Base-by-base conservation (phyloP, 1,139 yeast species). In the Yamadazyma taylorii region DNA sequence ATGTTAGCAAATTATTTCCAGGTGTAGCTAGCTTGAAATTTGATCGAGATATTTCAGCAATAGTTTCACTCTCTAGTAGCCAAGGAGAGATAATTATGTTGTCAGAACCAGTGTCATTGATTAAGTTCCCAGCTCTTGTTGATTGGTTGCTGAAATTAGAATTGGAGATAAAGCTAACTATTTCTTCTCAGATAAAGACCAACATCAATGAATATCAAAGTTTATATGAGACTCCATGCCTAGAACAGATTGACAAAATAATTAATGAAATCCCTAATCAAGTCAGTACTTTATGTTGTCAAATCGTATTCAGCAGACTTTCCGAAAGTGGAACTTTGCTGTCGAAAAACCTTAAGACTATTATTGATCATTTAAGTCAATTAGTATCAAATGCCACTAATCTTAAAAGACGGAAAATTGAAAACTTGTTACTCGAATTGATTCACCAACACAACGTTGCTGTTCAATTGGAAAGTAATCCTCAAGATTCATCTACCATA, bases 141-240 rank as follows among this genome's bases (percentile, higher is more conserved):
- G 85, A 80, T 29, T 85, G 95, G 94, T 60, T 90, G 38, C 48
- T 55, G 6, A 69, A 63, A 13, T 60, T 90, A 8, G 96, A 89
- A 36, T 37, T 50, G 0, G 78, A 74, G 43, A 63, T 82, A 8
- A 75, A 68, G 37, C 30, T 52, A 1, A 66, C 94, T 0, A 51
- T 88, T 9, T 64, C 81, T 0, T 39, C 33, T 0, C 45, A 61
- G 24, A 40, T 42, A 2, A 36, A 37, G 24, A 35, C 34, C 3
- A 50, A 43, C 15, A 37, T 40, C 24, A 34, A 13, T 0, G 25
- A 23, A 5, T 44, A 52, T 34, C 32, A 35, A 5, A 26, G 14
- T 25, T 33, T 34, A 32, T 36, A 52, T 63, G 30, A 32, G 5
- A 17, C 24, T 6, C 33, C 38, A 2, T 7, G 9, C n/a, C 27